Conservation (phyloP, 2,329 filamentous ascomycete genomes). For the Scedosporium minutisporum region DNA sequence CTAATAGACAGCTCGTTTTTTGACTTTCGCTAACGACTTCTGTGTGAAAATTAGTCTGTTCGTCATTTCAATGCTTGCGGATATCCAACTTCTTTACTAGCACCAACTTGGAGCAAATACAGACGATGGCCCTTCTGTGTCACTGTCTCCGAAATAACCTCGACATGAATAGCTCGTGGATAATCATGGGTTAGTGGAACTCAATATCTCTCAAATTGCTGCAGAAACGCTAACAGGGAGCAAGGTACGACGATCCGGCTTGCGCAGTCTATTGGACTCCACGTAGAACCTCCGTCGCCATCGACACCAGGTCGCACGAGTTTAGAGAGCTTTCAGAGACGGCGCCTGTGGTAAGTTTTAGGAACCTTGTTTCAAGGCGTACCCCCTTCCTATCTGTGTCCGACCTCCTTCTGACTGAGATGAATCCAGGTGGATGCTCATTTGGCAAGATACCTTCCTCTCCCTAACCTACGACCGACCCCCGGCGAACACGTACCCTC, state of each 20-base stretch:
- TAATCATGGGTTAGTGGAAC: too few relatives aligned
- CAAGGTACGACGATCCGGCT: neutral
- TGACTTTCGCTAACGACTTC: neutral
- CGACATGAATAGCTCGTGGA: slow-evolving; percentile 5
- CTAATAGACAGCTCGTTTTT: neutral
- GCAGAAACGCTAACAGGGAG: too few relatives aligned
- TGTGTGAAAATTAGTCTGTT: neutral
- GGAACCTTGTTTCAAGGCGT: neutral
- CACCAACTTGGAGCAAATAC: slow-evolving; percentile 2
- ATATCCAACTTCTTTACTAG: slow-evolving; percentile 2
- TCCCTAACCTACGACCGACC: slow-evolving; percentile 1
- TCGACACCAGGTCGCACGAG: neutral
- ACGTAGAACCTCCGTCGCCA: neutral
- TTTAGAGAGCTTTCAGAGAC: neutral
- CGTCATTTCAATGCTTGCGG: slow-evolving; percentile 2
- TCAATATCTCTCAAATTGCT: too few relatives aligned
- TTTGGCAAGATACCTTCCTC: slow-evolving; percentile 5
- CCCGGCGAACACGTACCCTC: neutral
- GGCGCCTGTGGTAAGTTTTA: neutral
- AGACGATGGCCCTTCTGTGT: slow-evolving; percentile 2
- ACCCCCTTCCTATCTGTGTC: neutral
- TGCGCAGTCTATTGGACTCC: slow-evolving; percentile 3
- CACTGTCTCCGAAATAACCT: slow-evolving; percentile 5
- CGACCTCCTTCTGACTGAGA: neutral
- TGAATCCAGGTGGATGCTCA: slow-evolving; percentile 1